Evolutionary conservation across 176 grass and related monocot species (phyloP).

Genomic region (Puya raimondii): DNA sequence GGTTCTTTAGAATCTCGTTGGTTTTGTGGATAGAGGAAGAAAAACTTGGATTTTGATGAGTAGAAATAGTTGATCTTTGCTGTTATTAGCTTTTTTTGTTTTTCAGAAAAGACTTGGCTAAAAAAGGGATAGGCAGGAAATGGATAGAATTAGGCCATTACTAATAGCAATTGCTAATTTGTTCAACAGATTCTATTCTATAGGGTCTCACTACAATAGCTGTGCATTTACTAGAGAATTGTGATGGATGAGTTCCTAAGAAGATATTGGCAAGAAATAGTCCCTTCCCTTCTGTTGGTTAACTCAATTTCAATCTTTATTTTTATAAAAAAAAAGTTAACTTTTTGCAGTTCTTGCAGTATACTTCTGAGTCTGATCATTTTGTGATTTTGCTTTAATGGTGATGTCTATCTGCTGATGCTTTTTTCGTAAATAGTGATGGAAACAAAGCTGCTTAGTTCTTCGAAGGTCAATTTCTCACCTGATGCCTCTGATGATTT

Average conservation of each 20-base stretch:
- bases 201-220: background rate
- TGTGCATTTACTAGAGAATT: background rate
- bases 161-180: background rate
- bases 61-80: background rate
- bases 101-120: too few species aligned
- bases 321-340: background rate
- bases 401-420: background rate
- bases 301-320: background rate
- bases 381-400: background rate
- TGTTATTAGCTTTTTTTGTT: too few species aligned
- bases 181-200: background rate
- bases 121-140: too few species aligned
- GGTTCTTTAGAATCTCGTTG: background rate
- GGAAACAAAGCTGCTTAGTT: conserved; percentile 1
- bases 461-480: conserved; percentile 2
- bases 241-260: background rate
- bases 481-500: conserved; percentile 33
- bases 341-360: background rate
- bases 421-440: conserved; percentile 1
- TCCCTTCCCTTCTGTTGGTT: background rate
- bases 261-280: background rate
- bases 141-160: too few species aligned
- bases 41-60: background rate
- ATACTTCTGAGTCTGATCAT: background rate
- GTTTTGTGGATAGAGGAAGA: background rate